Percentiles rank a stretch among this genome's conserved stretches.
These are phyloP conservation scores for Cyberlindnera misumaiensis DNA, from an alignment of 805 yeast species.

Conservation along the genomic window DNA sequence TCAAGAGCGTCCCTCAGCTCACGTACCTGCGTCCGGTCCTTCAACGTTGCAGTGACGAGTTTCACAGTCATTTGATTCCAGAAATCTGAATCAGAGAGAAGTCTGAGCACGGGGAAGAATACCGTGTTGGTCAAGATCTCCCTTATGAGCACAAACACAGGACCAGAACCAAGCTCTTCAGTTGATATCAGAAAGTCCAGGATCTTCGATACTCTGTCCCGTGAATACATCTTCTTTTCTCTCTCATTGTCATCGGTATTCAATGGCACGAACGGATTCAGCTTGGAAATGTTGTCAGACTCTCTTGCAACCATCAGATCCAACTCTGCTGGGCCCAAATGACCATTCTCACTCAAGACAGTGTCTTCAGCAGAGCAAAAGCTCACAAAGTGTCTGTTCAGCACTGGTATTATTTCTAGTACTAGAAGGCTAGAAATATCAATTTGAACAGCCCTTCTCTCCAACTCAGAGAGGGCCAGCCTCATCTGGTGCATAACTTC, in stretches of 20 bases:
- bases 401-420: constrained; percentile 50
- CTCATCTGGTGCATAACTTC: constrained; percentile 38
- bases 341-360: constrained; percentile 21
- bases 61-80: constrained; percentile 63
- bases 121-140: constrained; percentile 62
- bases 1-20: constrained; percentile 64
- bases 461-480: constrained; percentile 34
- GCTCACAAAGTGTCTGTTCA: constrained; percentile 55
- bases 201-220: constrained; percentile 33
- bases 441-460: constrained; percentile 32
- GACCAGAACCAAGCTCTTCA: constrained; percentile 36
- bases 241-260: constrained; percentile 29
- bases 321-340: constrained; percentile 29
- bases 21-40: constrained; percentile 69
- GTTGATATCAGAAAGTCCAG: constrained; percentile 45
- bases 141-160: constrained; percentile 43
- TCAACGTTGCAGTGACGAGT: constrained; percentile 54
- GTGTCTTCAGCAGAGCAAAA: constrained; percentile 38
- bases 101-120: constrained; percentile 40
- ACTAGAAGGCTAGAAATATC: constrained; percentile 57
- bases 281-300: constrained; percentile 29
- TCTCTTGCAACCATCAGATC: constrained; percentile 37
- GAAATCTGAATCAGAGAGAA: constrained; percentile 66
- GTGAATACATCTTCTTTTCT: constrained; percentile 45
- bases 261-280: constrained; percentile 52